These are phyloP conservation scores for Macrotyloma uniflorum DNA, from an alignment of 306 rosid genomes.

Conservation along the genomic window DNA sequence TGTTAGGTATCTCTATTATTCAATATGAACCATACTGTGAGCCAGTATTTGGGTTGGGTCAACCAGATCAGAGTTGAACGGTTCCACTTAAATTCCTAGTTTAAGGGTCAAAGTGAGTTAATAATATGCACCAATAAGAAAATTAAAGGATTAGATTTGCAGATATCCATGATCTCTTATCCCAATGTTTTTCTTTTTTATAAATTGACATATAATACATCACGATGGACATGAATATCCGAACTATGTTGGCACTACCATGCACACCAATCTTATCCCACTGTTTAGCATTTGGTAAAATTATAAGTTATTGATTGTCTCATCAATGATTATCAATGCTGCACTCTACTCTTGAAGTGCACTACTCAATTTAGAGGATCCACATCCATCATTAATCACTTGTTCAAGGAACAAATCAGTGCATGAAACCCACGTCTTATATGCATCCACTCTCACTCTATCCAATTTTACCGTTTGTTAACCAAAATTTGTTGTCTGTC, in stretches of 20 bases:
- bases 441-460: constrained; percentile 8
- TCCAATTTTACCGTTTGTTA: constrained; percentile 22
- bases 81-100: not conserved
- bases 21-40: not conserved
- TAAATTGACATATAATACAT: too few species aligned
- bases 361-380: constrained; percentile 1
- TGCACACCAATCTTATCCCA: too few species aligned
- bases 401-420: constrained; percentile 32
- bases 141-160: not conserved
- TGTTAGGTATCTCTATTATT: too few species aligned
- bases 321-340: not conserved
- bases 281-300: not conserved
- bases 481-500: constrained; percentile 2
- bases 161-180: constrained; percentile 23
- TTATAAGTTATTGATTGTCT: constrained; percentile 10
- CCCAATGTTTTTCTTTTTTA: not conserved
- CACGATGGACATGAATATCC: too few species aligned
- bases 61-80: not conserved
- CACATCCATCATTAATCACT: not conserved
- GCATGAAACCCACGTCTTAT: not conserved
- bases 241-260: too few species aligned
- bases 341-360: not conserved
- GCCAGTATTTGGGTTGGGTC: not conserved
- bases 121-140: not conserved
- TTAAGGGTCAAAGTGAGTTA: not conserved